These are phyloP conservation scores for Chaetomium strumarium DNA, from an alignment of 2,329 filamentous ascomycete genomes.

Conservation along the genomic window DNA sequence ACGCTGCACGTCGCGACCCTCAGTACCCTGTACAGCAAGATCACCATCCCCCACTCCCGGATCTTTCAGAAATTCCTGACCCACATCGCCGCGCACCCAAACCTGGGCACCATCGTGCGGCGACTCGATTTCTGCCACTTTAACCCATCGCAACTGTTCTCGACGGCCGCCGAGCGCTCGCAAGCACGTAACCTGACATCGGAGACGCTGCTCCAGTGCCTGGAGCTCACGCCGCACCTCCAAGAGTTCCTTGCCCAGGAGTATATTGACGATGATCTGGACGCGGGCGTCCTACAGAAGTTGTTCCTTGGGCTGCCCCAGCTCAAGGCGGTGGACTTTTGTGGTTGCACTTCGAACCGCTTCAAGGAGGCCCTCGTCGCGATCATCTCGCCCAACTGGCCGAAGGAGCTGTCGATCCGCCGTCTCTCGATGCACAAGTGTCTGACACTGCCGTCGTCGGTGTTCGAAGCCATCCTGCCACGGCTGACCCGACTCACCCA, in stretches of 20 bases:
- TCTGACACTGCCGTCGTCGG: conserved; percentile 58
- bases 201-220: conserved; percentile 63
- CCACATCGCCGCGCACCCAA: conserved; percentile 60
- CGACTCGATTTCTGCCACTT: conserved; percentile 82
- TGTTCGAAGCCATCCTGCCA: conserved; percentile 67
- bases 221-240: conserved; percentile 65
- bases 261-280: conserved; percentile 71
- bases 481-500: conserved; percentile 65
- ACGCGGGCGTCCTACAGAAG: conserved; percentile 61
- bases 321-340: conserved; percentile 68
- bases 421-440: conserved; percentile 75
- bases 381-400: conserved; percentile 47
- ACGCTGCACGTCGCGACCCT: conserved; percentile 67
- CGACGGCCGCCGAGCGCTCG: conserved; percentile 66
- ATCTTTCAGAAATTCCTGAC: conserved; percentile 77
- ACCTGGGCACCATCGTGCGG: conserved; percentile 68
- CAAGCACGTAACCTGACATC: conserved; percentile 72
- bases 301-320: conserved; percentile 61
- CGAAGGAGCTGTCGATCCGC: conserved; percentile 52
- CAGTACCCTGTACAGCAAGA: conserved; percentile 68
- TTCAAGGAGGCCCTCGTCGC: conserved; percentile 63
- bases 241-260: conserved; percentile 77
- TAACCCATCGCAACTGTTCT: conserved; percentile 71
- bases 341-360: conserved; percentile 61
- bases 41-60: conserved; percentile 75